Evolutionary conservation across 2,329 filamentous ascomycete genomes (phyloP).

Genomic region (Alternaria dauci): DNA sequence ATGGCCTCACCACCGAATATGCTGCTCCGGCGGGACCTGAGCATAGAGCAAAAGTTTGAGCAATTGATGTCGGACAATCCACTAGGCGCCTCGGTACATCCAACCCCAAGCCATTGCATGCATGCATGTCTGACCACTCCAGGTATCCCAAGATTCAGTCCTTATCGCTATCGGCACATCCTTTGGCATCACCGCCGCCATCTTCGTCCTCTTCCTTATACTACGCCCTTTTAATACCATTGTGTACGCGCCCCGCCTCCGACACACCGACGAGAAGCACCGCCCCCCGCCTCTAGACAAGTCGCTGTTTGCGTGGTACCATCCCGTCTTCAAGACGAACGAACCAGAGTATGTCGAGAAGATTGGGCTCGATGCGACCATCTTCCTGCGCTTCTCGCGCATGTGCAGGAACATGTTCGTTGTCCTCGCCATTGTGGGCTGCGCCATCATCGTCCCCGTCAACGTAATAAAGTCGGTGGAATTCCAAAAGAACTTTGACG

Average conservation of each 20-base stretch:
- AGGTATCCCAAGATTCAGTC: slow-evolving; percentile 70
- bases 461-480: slow-evolving; percentile 62
- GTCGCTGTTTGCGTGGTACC: slow-evolving; percentile 87
- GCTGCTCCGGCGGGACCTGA: slow-evolving; percentile 40
- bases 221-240: slow-evolving; percentile 89
- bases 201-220: slow-evolving; percentile 84
- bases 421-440: slow-evolving; percentile 74
- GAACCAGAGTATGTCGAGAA: slow-evolving; percentile 81
- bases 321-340: slow-evolving; percentile 77
- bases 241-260: slow-evolving; percentile 93
- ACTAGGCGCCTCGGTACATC: slow-evolving; percentile 35
- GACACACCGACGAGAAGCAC: slow-evolving; percentile 90
- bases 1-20: slow-evolving; percentile 29
- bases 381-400: slow-evolving; percentile 86
- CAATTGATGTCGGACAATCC: slow-evolving; percentile 42
- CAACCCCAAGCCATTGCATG: neutral
- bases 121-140: slow-evolving; percentile 23
- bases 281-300: slow-evolving; percentile 86
- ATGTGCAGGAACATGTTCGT: slow-evolving; percentile 95
- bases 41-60: slow-evolving; percentile 42
- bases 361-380: slow-evolving; percentile 87
- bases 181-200: slow-evolving; percentile 74
- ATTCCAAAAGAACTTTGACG: slow-evolving; percentile 20
- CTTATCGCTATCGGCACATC: slow-evolving; percentile 83
- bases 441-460: slow-evolving; percentile 80